Base-by-base conservation (phyloP, 202 grass and related monocot species). In the Panicum hallii region DNA sequence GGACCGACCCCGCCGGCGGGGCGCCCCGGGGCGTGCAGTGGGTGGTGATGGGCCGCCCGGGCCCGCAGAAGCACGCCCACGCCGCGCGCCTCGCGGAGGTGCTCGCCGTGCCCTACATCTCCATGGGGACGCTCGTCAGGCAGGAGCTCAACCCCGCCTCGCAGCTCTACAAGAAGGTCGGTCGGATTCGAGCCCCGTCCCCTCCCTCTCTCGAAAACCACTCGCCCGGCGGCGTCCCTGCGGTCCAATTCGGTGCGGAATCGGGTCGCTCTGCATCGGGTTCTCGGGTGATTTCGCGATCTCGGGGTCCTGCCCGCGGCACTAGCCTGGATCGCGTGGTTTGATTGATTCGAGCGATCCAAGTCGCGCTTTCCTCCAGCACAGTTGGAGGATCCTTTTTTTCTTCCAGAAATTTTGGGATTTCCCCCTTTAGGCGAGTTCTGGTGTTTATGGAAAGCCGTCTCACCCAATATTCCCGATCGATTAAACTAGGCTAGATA, bases 11-110 rank as follows among this genome's bases (percentile, higher is more conserved):
- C 10, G 87, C 68, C 28, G 89, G 58, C 28, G 84, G 73, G 6
- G 84, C 40, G 0, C 65, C 64, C 19, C 38, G 86, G 13, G 91
- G 91, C 5, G 82, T 91, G 57, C 97, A 92, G 86, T 99, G 97
- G 97, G 90, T 96, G 52, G 94, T 99, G 44, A 96, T 99, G 97
- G 93, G 93, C 49, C 89, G 75, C 5, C 93, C 93, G 6, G 93
- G 90, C 30, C 86, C 90, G 56, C 93, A 99, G 88, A 99, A 94
- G 90, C 97, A 91, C 84, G 89, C 89, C 41, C 89, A 95, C 83
- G 93, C 95, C 81, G 89, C 89, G 57, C 88, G 93, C 72, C 88
- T 95, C 74, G 93, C 93, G 1, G 81, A 93, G 80, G 80, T 98
- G 36, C 95, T 98, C 71, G 90, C 45, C 60, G 97, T 99, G 32